phyloP scores from a whole-genome alignment of 1,139 yeast species.

The Hemisphaericaspora xylofermentans region DNA sequence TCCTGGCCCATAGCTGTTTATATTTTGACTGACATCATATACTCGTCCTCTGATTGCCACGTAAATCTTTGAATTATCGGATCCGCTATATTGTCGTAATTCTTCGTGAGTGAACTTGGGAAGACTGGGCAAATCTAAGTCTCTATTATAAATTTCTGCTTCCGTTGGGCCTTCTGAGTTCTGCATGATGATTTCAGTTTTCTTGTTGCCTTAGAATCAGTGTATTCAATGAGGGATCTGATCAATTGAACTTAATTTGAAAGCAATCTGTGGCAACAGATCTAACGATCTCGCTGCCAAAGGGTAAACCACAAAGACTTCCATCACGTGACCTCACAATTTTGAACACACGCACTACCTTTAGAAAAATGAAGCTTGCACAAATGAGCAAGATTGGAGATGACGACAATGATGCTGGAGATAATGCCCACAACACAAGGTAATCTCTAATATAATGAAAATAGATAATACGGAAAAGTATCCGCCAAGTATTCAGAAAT shows the following conservation, averaged over 20 bases:
- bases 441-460: slow-evolving; percentile 6
- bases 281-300: not conserved
- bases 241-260: not conserved
- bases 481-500: slow-evolving; percentile 61
- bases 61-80: slow-evolving; percentile 42
- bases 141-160: slow-evolving; percentile 22
- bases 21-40: slow-evolving; percentile 71
- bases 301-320: not conserved
- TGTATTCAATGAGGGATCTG: too few relatives aligned
- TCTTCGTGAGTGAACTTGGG: slow-evolving; percentile 38
- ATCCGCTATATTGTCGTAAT: slow-evolving; percentile 36
- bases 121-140: slow-evolving; percentile 24
- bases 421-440: too few relatives aligned
- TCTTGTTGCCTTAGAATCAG: too few relatives aligned
- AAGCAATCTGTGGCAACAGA: too few relatives aligned
- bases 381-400: too few relatives aligned
- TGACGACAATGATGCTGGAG: too few relatives aligned
- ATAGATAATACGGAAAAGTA: slow-evolving; percentile 43
- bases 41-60: slow-evolving; percentile 75
- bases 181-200: not conserved
- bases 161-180: slow-evolving; percentile 17
- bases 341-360: too few relatives aligned
- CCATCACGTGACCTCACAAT: not conserved
- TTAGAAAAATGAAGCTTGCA: too few relatives aligned
- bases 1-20: slow-evolving; percentile 72